These are phyloP conservation scores for Curvularia spicifera DNA, from an alignment of 2,329 filamentous ascomycete genomes.

Conservation along the genomic window DNA sequence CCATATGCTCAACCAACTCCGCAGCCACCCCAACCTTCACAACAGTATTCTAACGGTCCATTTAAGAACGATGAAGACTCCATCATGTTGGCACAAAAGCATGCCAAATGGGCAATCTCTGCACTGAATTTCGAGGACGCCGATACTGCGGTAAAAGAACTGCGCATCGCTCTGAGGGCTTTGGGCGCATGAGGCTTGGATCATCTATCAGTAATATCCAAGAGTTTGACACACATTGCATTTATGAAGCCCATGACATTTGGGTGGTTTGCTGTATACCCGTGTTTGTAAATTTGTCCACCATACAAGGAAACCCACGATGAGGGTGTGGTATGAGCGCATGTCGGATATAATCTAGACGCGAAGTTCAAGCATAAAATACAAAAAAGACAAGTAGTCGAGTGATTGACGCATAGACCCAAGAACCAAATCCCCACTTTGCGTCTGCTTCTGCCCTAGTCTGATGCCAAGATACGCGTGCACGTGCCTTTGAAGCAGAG, in stretches of 20 bases:
- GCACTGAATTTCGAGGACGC: constrained; percentile 97
- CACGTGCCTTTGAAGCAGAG: constrained; percentile 24
- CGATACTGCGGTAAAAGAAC: constrained; percentile 83
- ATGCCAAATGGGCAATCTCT: constrained; percentile 95
- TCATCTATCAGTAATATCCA: background rate
- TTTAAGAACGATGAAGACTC: constrained; percentile 70
- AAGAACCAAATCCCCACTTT: background rate
- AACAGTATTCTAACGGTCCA: constrained; percentile 41
- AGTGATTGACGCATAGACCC: background rate
- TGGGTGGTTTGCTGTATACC: constrained; percentile 25
- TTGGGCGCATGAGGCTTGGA: constrained; percentile 63
- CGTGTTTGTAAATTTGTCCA: constrained; percentile 4
- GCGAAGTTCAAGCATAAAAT: background rate
- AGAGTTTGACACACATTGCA: background rate
- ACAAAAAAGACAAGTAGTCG: background rate
- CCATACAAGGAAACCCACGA: background rate
- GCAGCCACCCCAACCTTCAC: constrained; percentile 16
- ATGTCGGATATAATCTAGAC: background rate
- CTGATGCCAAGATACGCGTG: constrained; percentile 22
- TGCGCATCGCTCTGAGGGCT: constrained; percentile 73
- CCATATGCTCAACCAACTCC: constrained; percentile 30
- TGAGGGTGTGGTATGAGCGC: background rate
- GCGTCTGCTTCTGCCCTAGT: constrained; percentile 1
- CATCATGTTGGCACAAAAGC: constrained; percentile 85
- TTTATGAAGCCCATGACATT: background rate